These are phyloP conservation scores for Goffeauzyma gilvescens DNA, from an alignment of 768 basidiomycete genomes.

Conservation along the genomic window DNA sequence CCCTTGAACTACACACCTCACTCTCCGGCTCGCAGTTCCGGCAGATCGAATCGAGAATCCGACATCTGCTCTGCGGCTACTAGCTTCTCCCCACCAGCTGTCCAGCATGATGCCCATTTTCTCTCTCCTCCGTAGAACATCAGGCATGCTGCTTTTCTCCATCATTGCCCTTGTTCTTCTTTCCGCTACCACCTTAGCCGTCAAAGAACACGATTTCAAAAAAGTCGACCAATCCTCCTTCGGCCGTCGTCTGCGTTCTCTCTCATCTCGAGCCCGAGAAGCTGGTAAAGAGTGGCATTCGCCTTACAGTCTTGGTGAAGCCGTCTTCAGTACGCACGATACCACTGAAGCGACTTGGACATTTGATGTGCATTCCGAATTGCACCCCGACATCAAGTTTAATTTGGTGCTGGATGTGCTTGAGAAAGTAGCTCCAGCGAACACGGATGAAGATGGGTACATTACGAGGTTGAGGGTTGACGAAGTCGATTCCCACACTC, in stretches of 20 bases:
- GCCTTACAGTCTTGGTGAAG: conserved; percentile 56
- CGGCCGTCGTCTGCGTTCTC: conserved; percentile 72
- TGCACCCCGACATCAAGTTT: conserved; percentile 73
- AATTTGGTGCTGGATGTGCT: conserved; percentile 65
- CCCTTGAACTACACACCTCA: no score
- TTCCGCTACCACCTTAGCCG: no score
- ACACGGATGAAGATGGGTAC: conserved; percentile 41
- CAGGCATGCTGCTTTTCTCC: no score
- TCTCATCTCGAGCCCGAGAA: conserved; percentile 52
- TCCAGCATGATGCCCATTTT: no score
- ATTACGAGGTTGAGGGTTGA: conserved; percentile 86
- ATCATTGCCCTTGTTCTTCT: no score
- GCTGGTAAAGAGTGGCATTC: conserved; percentile 50
- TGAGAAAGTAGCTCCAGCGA: conserved; percentile 32
- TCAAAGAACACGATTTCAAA: conserved; percentile 67
- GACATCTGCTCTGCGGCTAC: no score
- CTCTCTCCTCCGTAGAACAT: no score
- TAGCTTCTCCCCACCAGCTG: no score
- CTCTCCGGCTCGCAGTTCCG: no score
- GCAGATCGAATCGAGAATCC: no score
- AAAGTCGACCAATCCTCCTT: conserved; percentile 86
- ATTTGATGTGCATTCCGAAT: conserved; percentile 54
- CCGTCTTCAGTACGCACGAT: neutral
- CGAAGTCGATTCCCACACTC: conserved; percentile 45
- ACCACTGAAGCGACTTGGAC: conserved; percentile 38